Evolutionary conservation across 75 land plant genomes (phyloP).

Genomic region (Gnetum montanum): DNA sequence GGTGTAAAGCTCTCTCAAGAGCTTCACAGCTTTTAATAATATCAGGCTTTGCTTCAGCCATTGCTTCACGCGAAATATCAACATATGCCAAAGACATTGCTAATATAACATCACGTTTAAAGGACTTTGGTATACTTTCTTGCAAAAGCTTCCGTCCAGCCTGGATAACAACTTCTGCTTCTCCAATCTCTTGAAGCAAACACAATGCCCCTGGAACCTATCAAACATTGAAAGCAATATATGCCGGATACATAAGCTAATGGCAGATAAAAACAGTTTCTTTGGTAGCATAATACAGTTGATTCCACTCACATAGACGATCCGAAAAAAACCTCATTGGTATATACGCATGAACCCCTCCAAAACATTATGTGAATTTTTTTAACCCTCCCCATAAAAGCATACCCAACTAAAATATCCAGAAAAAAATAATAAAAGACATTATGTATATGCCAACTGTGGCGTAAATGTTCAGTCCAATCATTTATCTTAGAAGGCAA

Average conservation of each 20-base stretch:
- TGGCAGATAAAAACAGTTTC: neutral
- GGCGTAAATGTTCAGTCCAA: too few species aligned
- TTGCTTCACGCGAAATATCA: conserved; percentile 83
- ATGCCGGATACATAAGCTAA: neutral
- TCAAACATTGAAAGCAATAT: too few species aligned
- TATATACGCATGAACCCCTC: too few species aligned
- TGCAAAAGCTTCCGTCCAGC: conserved; percentile 58
- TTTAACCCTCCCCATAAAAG: too few species aligned
- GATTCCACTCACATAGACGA: too few species aligned
- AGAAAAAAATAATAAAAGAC: too few species aligned
- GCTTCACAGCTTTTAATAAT: conserved; percentile 61
- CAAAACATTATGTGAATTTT: too few species aligned
- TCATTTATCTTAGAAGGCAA: too few species aligned
- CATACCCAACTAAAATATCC: too few species aligned
- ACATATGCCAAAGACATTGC: conserved; percentile 91
- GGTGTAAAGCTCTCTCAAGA: conserved; percentile 75
- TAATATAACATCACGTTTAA: conserved; percentile 80
- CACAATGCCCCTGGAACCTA: conserved; percentile 90
- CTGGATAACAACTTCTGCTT: conserved; percentile 55
- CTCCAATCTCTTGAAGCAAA: conserved; percentile 81
- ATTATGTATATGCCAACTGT: too few species aligned
- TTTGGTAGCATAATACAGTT: neutral
- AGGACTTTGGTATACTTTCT: conserved; percentile 64
- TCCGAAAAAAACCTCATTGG: too few species aligned
- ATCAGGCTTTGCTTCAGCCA: conserved; percentile 79